These are phyloP conservation scores for Diaporthe caulivora DNA, from an alignment of 2,329 filamentous ascomycete species.

Conservation along the genomic window DNA sequence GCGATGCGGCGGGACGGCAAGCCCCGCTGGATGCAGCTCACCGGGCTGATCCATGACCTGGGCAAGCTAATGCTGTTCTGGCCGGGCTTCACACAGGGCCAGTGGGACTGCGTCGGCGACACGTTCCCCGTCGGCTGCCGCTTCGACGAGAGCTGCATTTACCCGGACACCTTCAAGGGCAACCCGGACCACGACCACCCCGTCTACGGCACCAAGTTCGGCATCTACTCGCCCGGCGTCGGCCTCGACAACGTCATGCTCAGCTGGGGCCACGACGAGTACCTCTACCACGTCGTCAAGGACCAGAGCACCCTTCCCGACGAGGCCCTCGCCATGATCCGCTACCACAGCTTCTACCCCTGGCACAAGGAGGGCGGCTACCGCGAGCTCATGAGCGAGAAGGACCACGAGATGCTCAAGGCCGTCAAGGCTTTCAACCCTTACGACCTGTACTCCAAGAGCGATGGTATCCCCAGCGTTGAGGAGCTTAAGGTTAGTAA, in stretches of 20 bases:
- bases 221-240: constrained; percentile 84
- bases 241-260: constrained; percentile 91
- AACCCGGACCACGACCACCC: constrained; percentile 82
- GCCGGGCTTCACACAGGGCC: constrained; percentile 75
- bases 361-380: constrained; percentile 91
- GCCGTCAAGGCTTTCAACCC: constrained; percentile 91
- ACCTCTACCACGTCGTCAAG: constrained; percentile 88
- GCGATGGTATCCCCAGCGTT: constrained; percentile 80
- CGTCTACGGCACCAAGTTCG: constrained; percentile 80
- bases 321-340: constrained; percentile 91
- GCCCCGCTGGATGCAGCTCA: constrained; percentile 85
- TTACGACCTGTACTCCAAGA: constrained; percentile 94
- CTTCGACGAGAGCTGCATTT: constrained; percentile 83
- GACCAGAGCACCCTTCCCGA: constrained; percentile 82
- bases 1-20: constrained; percentile 88
- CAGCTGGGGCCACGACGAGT: constrained; percentile 91
- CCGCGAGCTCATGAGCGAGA: constrained; percentile 83
- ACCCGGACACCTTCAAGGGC: constrained; percentile 79
- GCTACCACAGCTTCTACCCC: constrained; percentile 93
- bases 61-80: constrained; percentile 86
- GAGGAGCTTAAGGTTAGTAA: constrained; percentile 79
- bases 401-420: constrained; percentile 83
- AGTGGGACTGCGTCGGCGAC: constrained; percentile 94
- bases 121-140: constrained; percentile 84
- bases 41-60: constrained; percentile 82